Evolutionary conservation across 75 land plant species (phyloP).

Genomic region (Isoetes taiwanensis): DNA sequence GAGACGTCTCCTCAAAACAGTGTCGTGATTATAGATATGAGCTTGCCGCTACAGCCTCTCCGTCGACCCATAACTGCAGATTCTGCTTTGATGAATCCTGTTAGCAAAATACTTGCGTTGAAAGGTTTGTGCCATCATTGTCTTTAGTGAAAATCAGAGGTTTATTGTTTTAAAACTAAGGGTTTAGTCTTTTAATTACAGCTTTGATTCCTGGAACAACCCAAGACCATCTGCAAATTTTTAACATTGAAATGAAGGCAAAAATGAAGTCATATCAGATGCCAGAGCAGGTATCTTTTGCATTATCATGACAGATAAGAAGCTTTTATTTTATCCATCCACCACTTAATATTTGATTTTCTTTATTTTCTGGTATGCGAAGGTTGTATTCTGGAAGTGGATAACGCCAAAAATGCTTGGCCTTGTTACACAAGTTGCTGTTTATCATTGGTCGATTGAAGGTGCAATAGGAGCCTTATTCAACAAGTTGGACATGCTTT

Average conservation of each 20-base stretch:
- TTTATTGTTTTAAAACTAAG: constrained; percentile 4
- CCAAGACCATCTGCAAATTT: constrained; percentile 94
- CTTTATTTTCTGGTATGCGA: background rate
- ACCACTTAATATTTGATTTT: background rate
- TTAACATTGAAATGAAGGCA: constrained; percentile 86
- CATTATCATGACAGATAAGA: too few relatives aligned
- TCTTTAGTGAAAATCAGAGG: background rate
- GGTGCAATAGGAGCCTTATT: too few relatives aligned
- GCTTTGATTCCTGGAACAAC: constrained; percentile 87
- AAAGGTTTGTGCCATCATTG: constrained; percentile 45
- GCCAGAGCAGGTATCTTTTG: constrained; percentile 99
- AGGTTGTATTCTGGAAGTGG: constrained; percentile 99
- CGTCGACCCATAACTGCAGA: constrained; percentile 97
- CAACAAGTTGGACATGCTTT: too few relatives aligned
- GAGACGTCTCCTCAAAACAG: constrained; percentile 91
- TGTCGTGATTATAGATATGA: constrained; percentile 91
- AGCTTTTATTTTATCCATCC: too few relatives aligned
- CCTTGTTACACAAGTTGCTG: constrained; percentile 81
- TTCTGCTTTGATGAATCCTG: constrained; percentile 95
- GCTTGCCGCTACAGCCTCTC: constrained; percentile 79
- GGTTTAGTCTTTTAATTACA: constrained; percentile 16
- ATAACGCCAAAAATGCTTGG: constrained; percentile 88
- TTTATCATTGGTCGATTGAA: constrained; percentile 94
- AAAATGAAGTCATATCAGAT: constrained; percentile 92
- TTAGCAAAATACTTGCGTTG: constrained; percentile 68